These are phyloP conservation scores for Reticulascus tulasneorum DNA, from an alignment of 2,329 filamentous ascomycete species.

Conservation along the genomic window DNA sequence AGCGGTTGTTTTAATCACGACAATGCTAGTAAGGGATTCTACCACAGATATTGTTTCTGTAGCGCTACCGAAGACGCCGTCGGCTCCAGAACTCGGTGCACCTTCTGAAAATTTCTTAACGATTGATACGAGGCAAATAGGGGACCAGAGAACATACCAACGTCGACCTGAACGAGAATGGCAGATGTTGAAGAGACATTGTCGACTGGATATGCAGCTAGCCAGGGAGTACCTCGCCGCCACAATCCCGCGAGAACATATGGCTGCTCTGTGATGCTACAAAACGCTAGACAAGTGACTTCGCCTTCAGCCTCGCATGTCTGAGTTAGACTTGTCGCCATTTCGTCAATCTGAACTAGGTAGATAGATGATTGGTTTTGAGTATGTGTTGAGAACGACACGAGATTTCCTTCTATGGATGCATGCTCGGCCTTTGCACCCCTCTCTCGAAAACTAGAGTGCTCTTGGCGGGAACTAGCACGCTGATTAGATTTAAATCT, in stretches of 20 bases:
- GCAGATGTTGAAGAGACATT: no score
- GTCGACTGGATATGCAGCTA: conserved; percentile 24
- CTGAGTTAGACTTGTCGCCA: conserved; percentile 21
- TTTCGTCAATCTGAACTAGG: conserved; percentile 31
- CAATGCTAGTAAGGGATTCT: conserved; percentile 42
- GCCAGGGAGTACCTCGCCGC: conserved; percentile 23
- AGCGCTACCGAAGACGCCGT: no score
- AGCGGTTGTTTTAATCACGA: conserved; percentile 20
- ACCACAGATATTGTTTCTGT: no score
- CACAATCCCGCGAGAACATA: conserved; percentile 32
- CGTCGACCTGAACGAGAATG: conserved; percentile 16
- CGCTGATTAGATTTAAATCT: no score
- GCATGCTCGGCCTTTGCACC: conserved; percentile 37
- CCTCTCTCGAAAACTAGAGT: conserved; percentile 9
- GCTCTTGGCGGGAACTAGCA: conserved; percentile 1
- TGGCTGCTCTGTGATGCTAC: conserved; percentile 18
- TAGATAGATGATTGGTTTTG: conserved; percentile 33
- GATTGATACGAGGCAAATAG: no score
- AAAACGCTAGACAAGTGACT: conserved; percentile 43
- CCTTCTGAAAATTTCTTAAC: no score
- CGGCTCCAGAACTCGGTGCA: no score
- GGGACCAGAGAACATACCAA: no score
- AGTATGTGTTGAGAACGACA: conserved; percentile 40
- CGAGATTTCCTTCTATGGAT: conserved; percentile 28
- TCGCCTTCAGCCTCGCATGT: conserved; percentile 39